Percentiles rank a stretch among this genome's conserved stretches.
Conservation (phyloP, 768 basidiomycete genomes). For the Lyophyllum semitale region DNA sequence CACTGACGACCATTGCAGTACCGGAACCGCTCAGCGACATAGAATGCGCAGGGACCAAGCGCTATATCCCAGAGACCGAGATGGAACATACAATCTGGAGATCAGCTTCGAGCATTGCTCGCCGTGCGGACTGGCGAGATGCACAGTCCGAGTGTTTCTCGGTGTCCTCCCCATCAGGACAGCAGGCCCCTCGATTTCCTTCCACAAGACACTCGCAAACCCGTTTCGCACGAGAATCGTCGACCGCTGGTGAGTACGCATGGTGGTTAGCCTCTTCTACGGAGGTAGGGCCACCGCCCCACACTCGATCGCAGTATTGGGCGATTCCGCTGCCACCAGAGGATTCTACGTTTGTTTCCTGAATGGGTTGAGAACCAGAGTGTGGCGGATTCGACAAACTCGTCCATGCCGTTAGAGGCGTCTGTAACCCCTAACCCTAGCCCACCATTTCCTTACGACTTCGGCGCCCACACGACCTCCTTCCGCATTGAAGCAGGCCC, state of each 20-base stretch:
- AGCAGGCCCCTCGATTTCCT: too few relatives aligned
- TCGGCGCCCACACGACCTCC: neutral
- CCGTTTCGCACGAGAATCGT: neutral
- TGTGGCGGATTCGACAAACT: neutral
- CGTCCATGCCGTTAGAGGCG: neutral
- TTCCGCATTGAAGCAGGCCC: neutral
- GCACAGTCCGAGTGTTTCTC: neutral
- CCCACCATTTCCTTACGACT: neutral
- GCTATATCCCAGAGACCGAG: neutral
- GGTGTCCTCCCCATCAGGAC: too few relatives aligned
- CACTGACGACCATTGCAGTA: neutral
- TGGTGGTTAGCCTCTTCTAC: neutral
- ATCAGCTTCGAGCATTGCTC: neutral
- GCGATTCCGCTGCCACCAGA: neutral
- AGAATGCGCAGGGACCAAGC: neutral
- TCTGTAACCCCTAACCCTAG: too few relatives aligned
- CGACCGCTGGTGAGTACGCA: neutral
- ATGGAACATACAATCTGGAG: neutral
- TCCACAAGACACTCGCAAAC: neutral
- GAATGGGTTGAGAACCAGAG: neutral
- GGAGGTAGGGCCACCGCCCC: neutral
- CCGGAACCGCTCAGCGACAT: neutral
- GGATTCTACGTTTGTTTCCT: neutral
- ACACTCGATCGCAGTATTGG: neutral
- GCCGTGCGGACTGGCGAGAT: neutral